Base-by-base conservation (phyloP, 2,329 filamentous ascomycete genomes). In the Talaromyces sp. region DNA sequence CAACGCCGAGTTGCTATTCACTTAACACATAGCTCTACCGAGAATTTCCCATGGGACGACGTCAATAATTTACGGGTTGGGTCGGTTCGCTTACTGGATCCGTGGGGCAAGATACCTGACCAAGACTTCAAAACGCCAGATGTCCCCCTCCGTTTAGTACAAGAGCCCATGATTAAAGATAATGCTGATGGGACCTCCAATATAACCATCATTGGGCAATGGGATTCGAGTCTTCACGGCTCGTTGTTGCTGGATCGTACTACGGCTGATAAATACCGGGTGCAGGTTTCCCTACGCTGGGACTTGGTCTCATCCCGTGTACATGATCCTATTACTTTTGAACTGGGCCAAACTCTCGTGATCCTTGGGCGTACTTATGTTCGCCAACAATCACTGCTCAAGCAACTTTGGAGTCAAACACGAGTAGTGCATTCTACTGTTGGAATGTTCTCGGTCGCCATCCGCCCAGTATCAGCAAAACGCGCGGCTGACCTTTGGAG, bases 201-300 rank as follows among this genome's bases (percentile, higher is more conserved):
- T 72, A 88, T 97, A 42, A 93, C 89, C 1, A 82, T 98, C 51
- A 84, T 89, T n/a, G 92, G 90, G 0, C 93, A 98, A 71, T 99
- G 95, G 95, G 95, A 99, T 72, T 97, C 93, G 0, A 96, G 92
- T 70, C 82, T 95, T 66, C 95, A 99, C 75, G 88, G 87, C 65
- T 97, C 95, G 6, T 81, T 96, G n/a, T 82, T 98, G 15, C 85
- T 99, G n/a, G 93, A 99, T 75, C 88, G 93, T 28, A 89, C 91
- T 1, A 98, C 95, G 1, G 86, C 91, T n/a, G 93, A 97, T 63
- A 95, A 92, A 72, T 93, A 95, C 74, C 89, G 90, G 51, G 90
- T 99, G 22, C 93, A 96, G 74, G 88, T 97, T 77, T 88, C 89
- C 0, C 80, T 98, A 11, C 84, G 86, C 17, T 98, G 93, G 91